Base-by-base conservation (phyloP, 352 stramenopile species). In the Phytophthora europaea region DNA sequence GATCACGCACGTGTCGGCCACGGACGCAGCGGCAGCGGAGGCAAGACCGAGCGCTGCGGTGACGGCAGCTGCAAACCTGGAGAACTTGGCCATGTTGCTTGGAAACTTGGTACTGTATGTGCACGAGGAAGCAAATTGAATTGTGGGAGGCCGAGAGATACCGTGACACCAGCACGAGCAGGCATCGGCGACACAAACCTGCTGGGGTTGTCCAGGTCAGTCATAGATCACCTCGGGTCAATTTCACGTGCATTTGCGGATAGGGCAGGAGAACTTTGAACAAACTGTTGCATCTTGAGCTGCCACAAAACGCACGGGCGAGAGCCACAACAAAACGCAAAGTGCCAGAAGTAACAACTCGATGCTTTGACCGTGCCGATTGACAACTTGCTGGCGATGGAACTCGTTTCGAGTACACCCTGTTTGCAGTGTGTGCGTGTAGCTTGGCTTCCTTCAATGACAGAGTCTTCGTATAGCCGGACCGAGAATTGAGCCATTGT, bases 1-100 rank as follows among this genome's bases (percentile, higher is more conserved):
- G 53, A 81, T 69, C 58, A 71, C 61, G 67, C 82, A 89, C 45
- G 80, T 78, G 61, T 78, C 62, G 15, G 38, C 74, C 28, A 72
- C 70, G 22, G 79, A 63, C 47, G 68, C 68, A 40, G 67, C 68
- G 18, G 66, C 45, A 40, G 67, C 68, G 18, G 66, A 72, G 2
- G 61, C 55, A 48, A 50, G 47, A 23, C 67, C 70, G 20, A 80
- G 23, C 16, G 45, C 65, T 12, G 68, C 31, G 13, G 59, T 53
- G 47, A 61, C 43, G 22, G 36, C 16, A 50, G 60, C 50, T 26
- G 55, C 55, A 56, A 75, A 75, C 3, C 48, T 18, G 66, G 75
- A 63, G 54, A 78, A 61, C 61, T 75, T 72, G 60, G 51, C 12
- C 71, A 78, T 78, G 3, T 43, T 61, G 36, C 45, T 68, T 68